These are phyloP conservation scores for Ensete ventricosum DNA, from an alignment of 176 grass and related monocot species.

Conservation along the genomic window DNA sequence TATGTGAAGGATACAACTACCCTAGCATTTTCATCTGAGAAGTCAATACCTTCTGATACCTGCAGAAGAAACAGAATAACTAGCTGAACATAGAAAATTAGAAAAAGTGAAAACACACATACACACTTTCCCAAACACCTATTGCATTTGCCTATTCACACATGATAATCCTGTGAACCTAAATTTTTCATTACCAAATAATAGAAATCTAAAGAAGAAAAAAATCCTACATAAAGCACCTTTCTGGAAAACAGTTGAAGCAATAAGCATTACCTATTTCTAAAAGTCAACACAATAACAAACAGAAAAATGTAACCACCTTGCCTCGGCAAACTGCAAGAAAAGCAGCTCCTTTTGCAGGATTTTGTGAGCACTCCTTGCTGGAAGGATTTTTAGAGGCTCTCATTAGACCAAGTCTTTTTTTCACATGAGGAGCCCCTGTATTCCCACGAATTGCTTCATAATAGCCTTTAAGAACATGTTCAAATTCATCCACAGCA, in stretches of 20 bases:
- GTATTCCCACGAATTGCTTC: slow-evolving; percentile 61
- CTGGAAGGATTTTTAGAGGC: slow-evolving; percentile 40
- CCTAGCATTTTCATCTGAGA: slow-evolving; percentile 90
- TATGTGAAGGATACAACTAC: slow-evolving; percentile 85
- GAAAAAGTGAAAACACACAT: not conserved
- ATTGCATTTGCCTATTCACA: not conserved
- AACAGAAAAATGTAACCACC: slow-evolving; percentile 34
- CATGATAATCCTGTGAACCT: not conserved
- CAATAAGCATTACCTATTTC: not conserved
- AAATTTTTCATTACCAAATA: not conserved
- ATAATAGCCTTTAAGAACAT: slow-evolving; percentile 83
- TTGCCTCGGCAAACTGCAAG: slow-evolving; percentile 96
- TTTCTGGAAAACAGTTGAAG: not conserved
- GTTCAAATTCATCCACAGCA: slow-evolving; percentile 69
- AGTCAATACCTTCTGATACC: slow-evolving; percentile 98
- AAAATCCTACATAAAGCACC: not conserved
- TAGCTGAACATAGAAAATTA: not conserved
- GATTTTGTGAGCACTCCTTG: slow-evolving; percentile 45
- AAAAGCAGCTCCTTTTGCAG: slow-evolving; percentile 66
- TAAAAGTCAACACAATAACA: not conserved
- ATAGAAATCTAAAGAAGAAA: not conserved
- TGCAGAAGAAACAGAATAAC: slow-evolving; percentile 34
- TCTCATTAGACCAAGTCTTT: slow-evolving; percentile 42
- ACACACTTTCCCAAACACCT: not conserved
- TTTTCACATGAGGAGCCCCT: slow-evolving; percentile 36